Conservation (phyloP, 306 rosid genomes). For the Citrullus colocynthis region DNA sequence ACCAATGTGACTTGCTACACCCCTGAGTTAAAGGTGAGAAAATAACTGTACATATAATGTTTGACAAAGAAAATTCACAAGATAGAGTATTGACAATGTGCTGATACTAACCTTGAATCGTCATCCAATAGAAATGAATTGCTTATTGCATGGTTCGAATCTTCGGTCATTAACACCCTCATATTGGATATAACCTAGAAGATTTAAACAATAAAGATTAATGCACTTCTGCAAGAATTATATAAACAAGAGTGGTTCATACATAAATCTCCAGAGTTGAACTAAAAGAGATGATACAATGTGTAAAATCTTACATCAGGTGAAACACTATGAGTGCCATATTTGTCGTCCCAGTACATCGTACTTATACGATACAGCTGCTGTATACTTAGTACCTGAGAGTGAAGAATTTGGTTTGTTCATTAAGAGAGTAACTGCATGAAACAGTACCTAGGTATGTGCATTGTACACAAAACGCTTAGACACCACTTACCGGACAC, state of each 20-base stretch:
- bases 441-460: not conserved
- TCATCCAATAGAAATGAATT: slow-evolving; percentile 95
- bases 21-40: not conserved
- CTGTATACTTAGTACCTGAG: slow-evolving; percentile 92
- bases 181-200: slow-evolving; percentile 72
- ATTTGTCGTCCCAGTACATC: slow-evolving; percentile 99
- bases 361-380: slow-evolving; percentile 97
- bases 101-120: slow-evolving; percentile 66
- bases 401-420: slow-evolving; percentile 7
- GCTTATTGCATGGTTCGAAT: slow-evolving; percentile 85
- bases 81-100: not conserved
- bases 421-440: not conserved
- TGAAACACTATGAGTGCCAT: slow-evolving; percentile 96
- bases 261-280: not conserved
- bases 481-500: slow-evolving; percentile 64
- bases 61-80: not conserved
- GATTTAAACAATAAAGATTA: not conserved
- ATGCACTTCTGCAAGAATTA: not conserved
- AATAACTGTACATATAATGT: too few species aligned
- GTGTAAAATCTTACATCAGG: slow-evolving; percentile 54
- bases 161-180: slow-evolving; percentile 92
- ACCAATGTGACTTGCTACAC: too few species aligned
- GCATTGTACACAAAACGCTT: not conserved
- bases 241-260: not conserved
- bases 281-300: not conserved